Base-by-base conservation (phyloP, 306 rosid genomes). In the Quercus suber region DNA sequence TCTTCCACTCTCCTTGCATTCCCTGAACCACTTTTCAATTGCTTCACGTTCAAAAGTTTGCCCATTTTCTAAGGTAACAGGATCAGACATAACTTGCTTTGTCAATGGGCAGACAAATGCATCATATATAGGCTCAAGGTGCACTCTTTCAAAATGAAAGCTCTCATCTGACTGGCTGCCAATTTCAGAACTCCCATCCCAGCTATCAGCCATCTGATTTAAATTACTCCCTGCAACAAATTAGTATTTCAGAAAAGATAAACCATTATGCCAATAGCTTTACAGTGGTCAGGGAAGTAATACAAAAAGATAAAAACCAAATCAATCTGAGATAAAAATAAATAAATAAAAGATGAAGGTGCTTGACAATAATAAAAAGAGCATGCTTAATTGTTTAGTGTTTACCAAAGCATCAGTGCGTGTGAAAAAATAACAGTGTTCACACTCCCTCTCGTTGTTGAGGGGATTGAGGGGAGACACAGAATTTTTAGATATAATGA, bases 21-120 rank as follows among this genome's bases (percentile, higher is more conserved):
- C 97, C 89, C 78, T 91, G 86, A 96, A 96, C 99, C 99, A 96
- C 83, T 91, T 91, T 81, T 96, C 98, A 76, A 96, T 90, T 12
- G 99, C 97, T 79, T 85, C 92, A 0, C 98, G 96, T 79, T 96
- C 99, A 78, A 91, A 96, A 49, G 99, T 96, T 84, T 86, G 98
- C 20, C 99, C 94, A 73, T 86, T 96, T 78, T 96, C 98, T 69
- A 87, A 79, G 28, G 96, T 93, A 82, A 96, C 98, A 63, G 99
- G 99, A 83, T 96, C 97, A 1, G 83, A 78, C 99, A 96, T 96
- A 18, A 96, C 94, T 89, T 87, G 93, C 88, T 96, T 96, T 7
- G 97, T 96, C 65, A 96, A 74, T 41, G 98, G 99, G 85, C 99
- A 96, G 59, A 93, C 82, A 60, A 96, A 96, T 28, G 99, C 82